Evolutionary conservation across 2,329 filamentous ascomycete species (phyloP).

Genomic region (Fusarium siculi): DNA sequence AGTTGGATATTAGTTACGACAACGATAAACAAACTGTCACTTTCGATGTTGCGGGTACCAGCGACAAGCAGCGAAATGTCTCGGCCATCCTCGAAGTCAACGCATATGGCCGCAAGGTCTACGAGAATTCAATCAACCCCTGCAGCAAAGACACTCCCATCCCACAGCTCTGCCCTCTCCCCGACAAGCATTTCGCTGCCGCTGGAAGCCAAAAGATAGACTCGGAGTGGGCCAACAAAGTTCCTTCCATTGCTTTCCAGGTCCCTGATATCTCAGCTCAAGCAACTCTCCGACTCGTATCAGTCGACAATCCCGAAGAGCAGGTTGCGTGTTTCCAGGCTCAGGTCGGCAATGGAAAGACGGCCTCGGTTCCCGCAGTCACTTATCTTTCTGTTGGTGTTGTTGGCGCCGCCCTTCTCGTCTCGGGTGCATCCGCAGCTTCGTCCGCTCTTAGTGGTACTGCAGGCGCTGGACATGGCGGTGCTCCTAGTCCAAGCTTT

Average conservation of each 20-base stretch:
- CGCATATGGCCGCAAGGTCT: constrained; percentile 86
- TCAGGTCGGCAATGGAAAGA: constrained; percentile 87
- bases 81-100: constrained; percentile 78
- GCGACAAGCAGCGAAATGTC: constrained; percentile 79
- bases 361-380: constrained; percentile 77
- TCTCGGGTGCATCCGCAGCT: constrained; percentile 78
- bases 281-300: constrained; percentile 80
- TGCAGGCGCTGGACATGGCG: constrained; percentile 65
- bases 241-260: constrained; percentile 89
- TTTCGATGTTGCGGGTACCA: constrained; percentile 87
- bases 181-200: constrained; percentile 78
- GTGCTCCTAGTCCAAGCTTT: constrained; percentile 83
- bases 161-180: constrained; percentile 84
- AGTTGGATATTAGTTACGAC: constrained; percentile 82
- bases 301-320: constrained; percentile 62
- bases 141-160: constrained; percentile 76
- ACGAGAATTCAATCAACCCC: constrained; percentile 83
- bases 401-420: constrained; percentile 81
- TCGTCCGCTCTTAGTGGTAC: constrained; percentile 66
- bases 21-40: constrained; percentile 75
- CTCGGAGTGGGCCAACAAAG: constrained; percentile 73
- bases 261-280: constrained; percentile 90
- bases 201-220: constrained; percentile 78
- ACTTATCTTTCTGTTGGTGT: constrained; percentile 87
- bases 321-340: constrained; percentile 86